Base-by-base conservation (phyloP, 2,329 filamentous ascomycete genomes). In the Thelonectria rubi region DNA sequence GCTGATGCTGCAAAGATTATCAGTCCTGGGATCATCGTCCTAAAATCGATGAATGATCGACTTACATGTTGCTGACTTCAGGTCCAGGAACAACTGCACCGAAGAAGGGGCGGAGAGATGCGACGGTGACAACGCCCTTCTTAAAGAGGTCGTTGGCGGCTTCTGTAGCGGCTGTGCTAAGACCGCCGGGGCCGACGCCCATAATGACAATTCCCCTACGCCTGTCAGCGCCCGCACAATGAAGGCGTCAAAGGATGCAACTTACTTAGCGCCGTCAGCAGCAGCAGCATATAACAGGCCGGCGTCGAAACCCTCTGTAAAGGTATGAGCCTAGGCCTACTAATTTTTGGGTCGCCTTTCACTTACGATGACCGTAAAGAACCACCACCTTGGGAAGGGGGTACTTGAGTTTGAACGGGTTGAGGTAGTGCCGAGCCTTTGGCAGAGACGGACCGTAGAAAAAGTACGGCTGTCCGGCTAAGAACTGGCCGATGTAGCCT, bases 321-420 rank as follows among this genome's bases (percentile, higher is more conserved):
- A 40, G 9, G 10, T 24, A 15, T 51, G 3, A 51, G 48, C 17
- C n/a, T 9, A 40, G 5, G 15, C 1, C 32, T 24, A 24, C 9
- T 17, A 7, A 39, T 6, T n/a, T 24, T 26, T 11, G 14, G 5
- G 20, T 40, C 17, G 26, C 9, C 6, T 26, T 17, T 42, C 20
- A 51, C 50, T 53, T 32, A 53, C 50, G 12, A 40, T 51, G 48
- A 6, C 48, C 48, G 12, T 51, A 51, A 40, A 51, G 48, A 17
- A 51, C 14, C 32, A 51, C 34, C 11, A 51, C 48, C 34, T 39
- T 21, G 20, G 48, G 48, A 26, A 51, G 34, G 12, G 32, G 32
- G 4, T n/a, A 40, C 2, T 37, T 11, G 17, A 40, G 18, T n/a
- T 51, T 51, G 34, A n/a, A 39, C 26, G 34, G 48, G 20, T 51